Evolutionary conservation across 2,329 filamentous ascomycete genomes (phyloP).

Genomic region (Bisporella sp.): DNA sequence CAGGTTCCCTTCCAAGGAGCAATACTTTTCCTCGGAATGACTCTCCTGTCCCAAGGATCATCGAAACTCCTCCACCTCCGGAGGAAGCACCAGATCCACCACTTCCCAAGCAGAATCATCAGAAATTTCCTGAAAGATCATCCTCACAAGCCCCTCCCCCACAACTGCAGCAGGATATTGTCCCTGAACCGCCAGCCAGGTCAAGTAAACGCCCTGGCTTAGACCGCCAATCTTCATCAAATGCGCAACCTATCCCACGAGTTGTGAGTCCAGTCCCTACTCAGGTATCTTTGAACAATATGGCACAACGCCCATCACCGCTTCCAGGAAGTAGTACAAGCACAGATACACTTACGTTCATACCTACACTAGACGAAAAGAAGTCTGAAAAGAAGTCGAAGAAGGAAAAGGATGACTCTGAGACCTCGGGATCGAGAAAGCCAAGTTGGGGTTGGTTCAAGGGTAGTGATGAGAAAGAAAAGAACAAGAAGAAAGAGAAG

Average conservation of each 20-base stretch:
- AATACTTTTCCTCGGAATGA: slow-evolving; percentile 22
- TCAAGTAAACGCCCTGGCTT: slow-evolving; percentile 35
- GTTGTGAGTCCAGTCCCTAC: slow-evolving; percentile 1
- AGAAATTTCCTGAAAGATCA: slow-evolving; percentile 44
- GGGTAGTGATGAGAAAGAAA: slow-evolving; percentile 67
- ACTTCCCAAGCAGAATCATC: slow-evolving; percentile 18
- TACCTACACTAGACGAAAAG: slow-evolving; percentile 73
- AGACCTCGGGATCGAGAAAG: slow-evolving; percentile 57
- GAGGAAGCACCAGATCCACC: slow-evolving; percentile 14
- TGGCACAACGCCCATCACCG: slow-evolving; percentile 58
- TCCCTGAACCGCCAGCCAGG: slow-evolving; percentile 41
- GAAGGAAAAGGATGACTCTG: slow-evolving; percentile 60
- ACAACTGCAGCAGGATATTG: slow-evolving; percentile 20
- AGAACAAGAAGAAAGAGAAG: slow-evolving; percentile 55
- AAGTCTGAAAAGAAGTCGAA: slow-evolving; percentile 69
- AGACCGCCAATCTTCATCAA: slow-evolving; percentile 25
- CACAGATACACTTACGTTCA: slow-evolving; percentile 73
- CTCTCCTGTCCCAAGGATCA: slow-evolving; percentile 46
- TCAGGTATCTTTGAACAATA: slow-evolving; percentile 42
- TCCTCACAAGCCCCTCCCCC: slow-evolving; percentile 41
- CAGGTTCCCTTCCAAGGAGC: slow-evolving; percentile 25
- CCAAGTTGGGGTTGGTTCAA: slow-evolving; percentile 83
- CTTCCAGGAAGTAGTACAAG: slow-evolving; percentile 63
- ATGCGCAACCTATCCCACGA: slow-evolving; percentile 16
- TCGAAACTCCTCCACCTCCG: slow-evolving; percentile 53